Evolutionary conservation across 1,139 yeast genomes (phyloP).

Genomic region (Suhomyces bolitotheri): DNA sequence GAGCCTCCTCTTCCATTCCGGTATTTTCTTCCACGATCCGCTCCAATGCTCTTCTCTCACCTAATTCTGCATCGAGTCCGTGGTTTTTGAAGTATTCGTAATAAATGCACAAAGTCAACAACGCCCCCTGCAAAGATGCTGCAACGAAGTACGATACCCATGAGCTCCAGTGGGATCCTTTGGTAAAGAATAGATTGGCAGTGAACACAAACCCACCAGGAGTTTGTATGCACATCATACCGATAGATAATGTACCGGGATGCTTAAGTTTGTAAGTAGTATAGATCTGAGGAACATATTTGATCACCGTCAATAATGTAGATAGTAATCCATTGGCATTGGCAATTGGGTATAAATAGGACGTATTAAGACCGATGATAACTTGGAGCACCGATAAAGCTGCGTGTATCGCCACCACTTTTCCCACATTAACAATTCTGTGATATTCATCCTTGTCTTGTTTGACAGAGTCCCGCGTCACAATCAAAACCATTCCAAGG

Average conservation of each 20-base stretch:
- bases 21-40: slow-evolving; percentile 25
- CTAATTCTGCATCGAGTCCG: slow-evolving; percentile 30
- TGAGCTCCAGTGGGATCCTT: slow-evolving; percentile 84
- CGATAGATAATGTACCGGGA: slow-evolving; percentile 77
- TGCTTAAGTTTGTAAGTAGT: slow-evolving; percentile 71
- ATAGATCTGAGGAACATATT: slow-evolving; percentile 77
- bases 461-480: slow-evolving; percentile 46
- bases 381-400: slow-evolving; percentile 37
- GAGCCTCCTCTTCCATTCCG: neutral
- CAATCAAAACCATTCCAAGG: slow-evolving; percentile 51
- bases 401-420: slow-evolving; percentile 38
- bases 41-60: slow-evolving; percentile 36
- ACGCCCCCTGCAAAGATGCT: slow-evolving; percentile 61
- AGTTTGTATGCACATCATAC: slow-evolving; percentile 85
- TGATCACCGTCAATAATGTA: slow-evolving; percentile 61
- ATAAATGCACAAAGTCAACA: slow-evolving; percentile 53
- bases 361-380: slow-evolving; percentile 28
- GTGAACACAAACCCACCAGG: slow-evolving; percentile 89
- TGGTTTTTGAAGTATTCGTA: slow-evolving; percentile 35
- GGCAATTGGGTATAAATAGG: slow-evolving; percentile 45
- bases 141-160: slow-evolving; percentile 82
- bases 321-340: slow-evolving; percentile 63
- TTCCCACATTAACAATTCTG: slow-evolving; percentile 44
- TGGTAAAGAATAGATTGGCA: slow-evolving; percentile 63
- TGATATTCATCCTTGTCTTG: slow-evolving; percentile 49